Evolutionary conservation across 305 asterid genomes (phyloP).

Genomic region (Fraxinus sp.): DNA sequence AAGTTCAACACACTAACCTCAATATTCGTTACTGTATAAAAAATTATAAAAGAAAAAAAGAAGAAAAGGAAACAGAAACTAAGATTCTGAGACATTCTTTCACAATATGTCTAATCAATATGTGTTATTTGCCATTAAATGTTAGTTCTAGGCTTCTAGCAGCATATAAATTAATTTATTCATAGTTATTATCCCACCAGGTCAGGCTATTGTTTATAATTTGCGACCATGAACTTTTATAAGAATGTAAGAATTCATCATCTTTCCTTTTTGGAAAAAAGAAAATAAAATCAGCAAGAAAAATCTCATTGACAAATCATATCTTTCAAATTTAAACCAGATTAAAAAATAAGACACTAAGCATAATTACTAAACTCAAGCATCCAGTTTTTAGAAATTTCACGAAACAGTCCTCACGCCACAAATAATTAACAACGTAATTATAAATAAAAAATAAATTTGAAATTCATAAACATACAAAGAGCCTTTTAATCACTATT

Average conservation of each 20-base stretch:
- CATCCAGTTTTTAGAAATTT: background rate
- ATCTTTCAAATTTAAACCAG: background rate
- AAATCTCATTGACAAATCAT: slow-evolving; percentile 2
- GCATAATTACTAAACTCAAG: background rate
- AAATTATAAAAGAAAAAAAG: background rate
- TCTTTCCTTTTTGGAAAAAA: background rate
- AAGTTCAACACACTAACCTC: background rate
- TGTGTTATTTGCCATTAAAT: background rate
- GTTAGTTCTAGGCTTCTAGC: background rate
- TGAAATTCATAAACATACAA: background rate
- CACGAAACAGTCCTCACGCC: background rate
- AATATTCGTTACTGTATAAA: background rate
- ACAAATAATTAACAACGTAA: background rate
- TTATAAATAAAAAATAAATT: background rate
- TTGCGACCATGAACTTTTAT: background rate
- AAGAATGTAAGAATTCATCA: background rate
- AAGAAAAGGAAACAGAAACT: background rate
- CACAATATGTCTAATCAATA: background rate
- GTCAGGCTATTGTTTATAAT: too few relatives aligned
- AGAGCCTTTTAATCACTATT: background rate
- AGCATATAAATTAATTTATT: background rate
- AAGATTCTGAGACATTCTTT: background rate
- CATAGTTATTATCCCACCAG: background rate
- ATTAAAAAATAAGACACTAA: slow-evolving; percentile 1
- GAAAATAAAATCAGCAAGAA: background rate